These are phyloP conservation scores for Tylopilus sp. DNA, from an alignment of 768 basidiomycete species.

Conservation along the genomic window DNA sequence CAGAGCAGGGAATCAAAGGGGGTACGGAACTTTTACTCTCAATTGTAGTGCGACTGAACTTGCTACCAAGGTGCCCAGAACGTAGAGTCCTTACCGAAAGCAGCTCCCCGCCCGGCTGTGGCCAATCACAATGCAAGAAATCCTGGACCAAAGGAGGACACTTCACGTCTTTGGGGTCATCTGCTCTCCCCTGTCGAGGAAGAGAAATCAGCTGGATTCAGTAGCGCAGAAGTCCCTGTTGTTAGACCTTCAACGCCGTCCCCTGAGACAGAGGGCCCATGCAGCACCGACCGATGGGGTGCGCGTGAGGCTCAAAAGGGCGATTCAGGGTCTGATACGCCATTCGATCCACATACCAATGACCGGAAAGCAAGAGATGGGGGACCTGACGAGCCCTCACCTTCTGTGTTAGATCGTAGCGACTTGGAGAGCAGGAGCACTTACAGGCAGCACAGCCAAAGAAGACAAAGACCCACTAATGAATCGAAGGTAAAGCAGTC, in stretches of 20 bases:
- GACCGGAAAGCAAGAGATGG: slow-evolving; percentile 45
- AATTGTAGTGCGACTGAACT: no score
- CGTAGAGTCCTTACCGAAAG: slow-evolving; percentile 37
- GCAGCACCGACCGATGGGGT: slow-evolving; percentile 30
- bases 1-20: slow-evolving; percentile 43
- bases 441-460: slow-evolving; percentile 45
- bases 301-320: slow-evolving; percentile 14
- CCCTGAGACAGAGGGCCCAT: slow-evolving; percentile 27
- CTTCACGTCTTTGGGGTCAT: slow-evolving; percentile 46
- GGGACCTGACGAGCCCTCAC: slow-evolving; percentile 48
- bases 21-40: slow-evolving; percentile 43
- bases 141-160: slow-evolving; percentile 23
- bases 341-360: slow-evolving; percentile 33
- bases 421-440: slow-evolving; percentile 50
- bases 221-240: slow-evolving; percentile 61
- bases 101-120: slow-evolving; percentile 35
- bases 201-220: slow-evolving; percentile 51
- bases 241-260: slow-evolving; percentile 47
- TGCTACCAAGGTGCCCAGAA: slow-evolving; percentile 42
- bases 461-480: slow-evolving; percentile 57
- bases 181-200: slow-evolving; percentile 52
- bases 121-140: not conserved
- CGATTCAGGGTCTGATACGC: not conserved
- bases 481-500: slow-evolving; percentile 54
- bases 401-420: slow-evolving; percentile 41